Percentiles rank a stretch among this genome's conserved stretches.
These are phyloP conservation scores for Akanthomyces lecanii DNA, from an alignment of 2,329 filamentous ascomycete species.

Conservation along the genomic window DNA sequence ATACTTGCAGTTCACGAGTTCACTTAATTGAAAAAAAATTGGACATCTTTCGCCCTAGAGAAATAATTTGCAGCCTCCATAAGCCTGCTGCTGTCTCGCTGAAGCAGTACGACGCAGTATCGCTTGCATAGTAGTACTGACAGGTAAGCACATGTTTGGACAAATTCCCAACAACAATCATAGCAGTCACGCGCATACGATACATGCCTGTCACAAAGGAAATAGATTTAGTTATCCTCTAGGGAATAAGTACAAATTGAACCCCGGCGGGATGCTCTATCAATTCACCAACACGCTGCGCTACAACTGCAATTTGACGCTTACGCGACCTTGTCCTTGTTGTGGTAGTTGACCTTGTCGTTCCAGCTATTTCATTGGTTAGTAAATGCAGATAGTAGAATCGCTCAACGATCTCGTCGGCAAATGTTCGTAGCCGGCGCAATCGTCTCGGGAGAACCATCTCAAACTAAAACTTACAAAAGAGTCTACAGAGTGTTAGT, in stretches of 20 bases:
- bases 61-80: no score
- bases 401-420: background rate
- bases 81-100: background rate
- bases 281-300: conserved; percentile 23
- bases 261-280: conserved; percentile 28
- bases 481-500: conserved; percentile 49
- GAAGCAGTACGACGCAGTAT: background rate
- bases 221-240: conserved; percentile 28
- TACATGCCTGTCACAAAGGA: conserved; percentile 13
- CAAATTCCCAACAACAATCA: background rate
- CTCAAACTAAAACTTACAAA: conserved; percentile 50
- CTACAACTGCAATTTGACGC: conserved; percentile 19
- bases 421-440: background rate
- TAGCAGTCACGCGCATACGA: background rate
- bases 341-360: conserved; percentile 91
- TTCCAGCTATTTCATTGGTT: conserved; percentile 73
- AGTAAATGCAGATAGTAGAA: conserved; percentile 17
- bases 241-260: conserved; percentile 31
- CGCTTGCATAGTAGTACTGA: background rate
- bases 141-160: no score
- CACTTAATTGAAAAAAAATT: no score
- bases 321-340: conserved; percentile 70
- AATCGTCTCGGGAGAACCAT: background rate
- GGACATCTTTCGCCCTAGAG: no score
- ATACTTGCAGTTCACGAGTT: background rate